A percentile compares a stretch with the other conserved stretches of the same genome.
These are phyloP conservation scores for Oryza glumipatula DNA, from an alignment of 176 grass and related monocot species.

Conservation along the genomic window DNA sequence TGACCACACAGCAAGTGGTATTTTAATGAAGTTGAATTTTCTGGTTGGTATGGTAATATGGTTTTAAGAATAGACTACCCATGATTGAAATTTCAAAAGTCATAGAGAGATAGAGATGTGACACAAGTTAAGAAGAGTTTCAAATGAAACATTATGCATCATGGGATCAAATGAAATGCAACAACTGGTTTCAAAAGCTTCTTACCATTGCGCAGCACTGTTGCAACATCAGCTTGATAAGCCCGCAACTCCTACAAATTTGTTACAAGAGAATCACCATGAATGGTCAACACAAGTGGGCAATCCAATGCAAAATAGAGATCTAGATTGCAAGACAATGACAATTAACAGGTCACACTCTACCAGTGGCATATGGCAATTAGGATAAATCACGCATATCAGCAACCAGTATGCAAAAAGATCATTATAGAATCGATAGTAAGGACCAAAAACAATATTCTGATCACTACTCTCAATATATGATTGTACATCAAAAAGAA, in stretches of 20 bases:
- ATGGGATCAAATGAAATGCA: constrained; percentile 24
- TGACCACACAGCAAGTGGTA: constrained; percentile 8
- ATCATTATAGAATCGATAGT: background rate
- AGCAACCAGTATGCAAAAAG: background rate
- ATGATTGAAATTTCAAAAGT: constrained; percentile 24
- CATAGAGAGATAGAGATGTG: background rate
- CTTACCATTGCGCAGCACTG: constrained; percentile 91
- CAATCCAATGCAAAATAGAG: constrained; percentile 17
- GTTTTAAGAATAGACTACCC: background rate
- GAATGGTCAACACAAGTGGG: background rate
- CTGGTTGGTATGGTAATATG: background rate
- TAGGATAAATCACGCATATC: constrained; percentile 4
- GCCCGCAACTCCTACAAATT: constrained; percentile 82
- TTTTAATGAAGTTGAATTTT: constrained; percentile 10
- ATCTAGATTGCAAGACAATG: constrained; percentile 7
- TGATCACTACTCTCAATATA: background rate
- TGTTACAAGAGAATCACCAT: constrained; percentile 35
- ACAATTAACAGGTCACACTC: background rate
- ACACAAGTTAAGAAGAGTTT: constrained; percentile 24
- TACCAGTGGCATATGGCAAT: background rate
- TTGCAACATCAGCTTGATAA: constrained; percentile 99
- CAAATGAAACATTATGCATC: background rate
- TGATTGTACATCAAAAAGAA: background rate
- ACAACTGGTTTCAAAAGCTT: constrained; percentile 14
- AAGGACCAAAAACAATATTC: background rate